Base-by-base conservation (phyloP, 768 basidiomycete genomes). In the Solioccasus polychromus region DNA sequence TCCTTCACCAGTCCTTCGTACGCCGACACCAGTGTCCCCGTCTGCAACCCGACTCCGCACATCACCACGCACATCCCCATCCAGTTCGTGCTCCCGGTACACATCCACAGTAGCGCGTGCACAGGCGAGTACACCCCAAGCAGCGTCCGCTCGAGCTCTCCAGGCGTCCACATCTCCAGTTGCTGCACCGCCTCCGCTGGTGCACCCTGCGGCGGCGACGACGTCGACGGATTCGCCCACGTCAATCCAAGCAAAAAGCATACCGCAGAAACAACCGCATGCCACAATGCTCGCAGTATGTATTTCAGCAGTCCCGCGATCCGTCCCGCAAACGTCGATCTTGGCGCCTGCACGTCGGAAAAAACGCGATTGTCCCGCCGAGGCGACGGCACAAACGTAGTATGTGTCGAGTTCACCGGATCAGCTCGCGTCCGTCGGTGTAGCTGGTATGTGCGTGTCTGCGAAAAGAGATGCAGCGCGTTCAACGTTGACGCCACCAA, bases 71-170 rank as follows among this genome's bases (percentile, higher is more conserved):
- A 52, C 71, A 84, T 82, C 44, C 81, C 48, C 47, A 90, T 78
- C 88, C 89, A 92, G 64, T 88, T 92, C 17, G 82, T 75, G 19
- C 80, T 73, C 7, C 73, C 74, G 22, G 82, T 81, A 34, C 79
- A 78, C 62, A 82, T 75, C 89, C 89, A 92, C 52, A 89, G 59
- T 35, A 88, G 59, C 2, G 77, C 73, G 54, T 92, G 88, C 12
- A 76, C 80, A 31, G 90, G 90, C 1, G 89, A 92, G 66, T 91
- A 92, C 20, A 89, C 64, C 32, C 77, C 74, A 50, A 92, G 83
- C 24, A 92, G 68, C 51, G 73, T 74, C 50, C 79, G 71, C 59
- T 91, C 87, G 31, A 87, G 66, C 52, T 83, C 80, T 17, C 79
- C 82, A 3, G 91, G 89, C 11, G 75, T 71, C 90, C 90, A 92